A percentile compares a stretch with the other conserved stretches of the same genome.
Evolutionary conservation across 2,329 filamentous ascomycete genomes (phyloP).

Genomic region (Alternaria triticina): DNA sequence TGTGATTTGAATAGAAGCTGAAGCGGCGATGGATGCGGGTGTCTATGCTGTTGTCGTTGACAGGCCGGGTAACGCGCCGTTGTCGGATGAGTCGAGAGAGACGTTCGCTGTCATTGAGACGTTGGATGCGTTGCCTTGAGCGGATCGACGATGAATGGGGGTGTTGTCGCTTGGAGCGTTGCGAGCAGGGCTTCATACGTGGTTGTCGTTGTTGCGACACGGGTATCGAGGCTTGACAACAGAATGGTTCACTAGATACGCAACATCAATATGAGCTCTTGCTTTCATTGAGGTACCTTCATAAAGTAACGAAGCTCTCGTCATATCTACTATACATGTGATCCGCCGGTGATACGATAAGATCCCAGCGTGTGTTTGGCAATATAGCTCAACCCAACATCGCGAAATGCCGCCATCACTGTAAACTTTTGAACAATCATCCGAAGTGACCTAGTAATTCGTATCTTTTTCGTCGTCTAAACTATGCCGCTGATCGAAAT

Average conservation of each 20-base stretch:
- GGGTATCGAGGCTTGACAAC: not conserved
- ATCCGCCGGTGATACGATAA: not conserved
- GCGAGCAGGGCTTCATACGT: not conserved
- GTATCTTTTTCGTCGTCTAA: no score
- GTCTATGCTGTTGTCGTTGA: constrained; percentile 55
- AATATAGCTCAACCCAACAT: not conserved
- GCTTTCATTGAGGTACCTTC: not conserved
- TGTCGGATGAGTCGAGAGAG: constrained; percentile 46
- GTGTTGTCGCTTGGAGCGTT: not conserved
- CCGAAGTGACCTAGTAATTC: no score
- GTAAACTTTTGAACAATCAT: no score
- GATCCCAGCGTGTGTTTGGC: not conserved
- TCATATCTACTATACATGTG: not conserved
- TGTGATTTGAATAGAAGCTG: constrained; percentile 45
- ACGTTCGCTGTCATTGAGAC: constrained; percentile 35
- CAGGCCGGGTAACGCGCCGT: constrained; percentile 72
- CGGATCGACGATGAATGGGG: not conserved
- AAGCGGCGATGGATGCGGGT: constrained; percentile 52
- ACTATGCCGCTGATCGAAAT: no score
- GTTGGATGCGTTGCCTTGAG: constrained; percentile 48
- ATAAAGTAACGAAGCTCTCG: not conserved
- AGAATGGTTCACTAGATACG: not conserved
- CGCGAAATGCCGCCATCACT: not conserved
- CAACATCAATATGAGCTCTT: not conserved
- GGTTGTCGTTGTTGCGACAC: not conserved